Base-by-base conservation (phyloP, 2,329 filamentous ascomycete genomes). In the Talaromyces verruculosus region DNA sequence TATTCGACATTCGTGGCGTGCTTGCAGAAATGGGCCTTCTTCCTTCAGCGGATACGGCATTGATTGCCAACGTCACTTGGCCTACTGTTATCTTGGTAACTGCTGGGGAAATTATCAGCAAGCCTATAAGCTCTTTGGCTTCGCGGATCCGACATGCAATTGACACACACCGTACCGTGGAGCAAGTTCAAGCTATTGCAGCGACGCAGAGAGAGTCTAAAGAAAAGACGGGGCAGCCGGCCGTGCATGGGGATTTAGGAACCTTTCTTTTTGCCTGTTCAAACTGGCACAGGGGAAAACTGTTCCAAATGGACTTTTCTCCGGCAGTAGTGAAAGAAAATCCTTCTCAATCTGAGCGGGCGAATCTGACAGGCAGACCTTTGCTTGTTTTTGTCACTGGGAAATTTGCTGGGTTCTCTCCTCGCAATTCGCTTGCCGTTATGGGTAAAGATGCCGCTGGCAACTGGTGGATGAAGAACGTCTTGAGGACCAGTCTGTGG, bases 231-330 rank as follows among this genome's bases (percentile, higher is more conserved):
- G 67, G 64, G 71, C 33, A 70, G 74, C 70, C 75, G 1, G 72
- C 75, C 0, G 58, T 76, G 1, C 78, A 73, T 39, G 78, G 80
- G 5, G 72, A 76, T 11, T 41, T 76, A 0, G 69, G 73, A 43
- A 71, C 72, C 41, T 39, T 75, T 11, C 70, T 82, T 7, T 63
- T 83, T n/a, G 65, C 69, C 1, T 73, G 78, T 41, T 78, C 73
- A 8, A 83, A 83, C 67, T 81, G 79, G 78, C 71, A 74, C 5
- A 76, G 76, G 51, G 77, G 72, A 7, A 71, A 75, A 43, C 70
- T 82, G 25, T 77, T 75, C 51, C 69, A 75, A 1, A 69, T 72
- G 6, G 79, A 83, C 69, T 82, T 83, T 59, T 72, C 73, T 47
- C 45, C 66, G 28, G 69, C 72, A 15, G 45, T 76, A 37, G 10